Conservation (phyloP, 768 basidiomycete species). For the Agaricus bisporus region DNA sequence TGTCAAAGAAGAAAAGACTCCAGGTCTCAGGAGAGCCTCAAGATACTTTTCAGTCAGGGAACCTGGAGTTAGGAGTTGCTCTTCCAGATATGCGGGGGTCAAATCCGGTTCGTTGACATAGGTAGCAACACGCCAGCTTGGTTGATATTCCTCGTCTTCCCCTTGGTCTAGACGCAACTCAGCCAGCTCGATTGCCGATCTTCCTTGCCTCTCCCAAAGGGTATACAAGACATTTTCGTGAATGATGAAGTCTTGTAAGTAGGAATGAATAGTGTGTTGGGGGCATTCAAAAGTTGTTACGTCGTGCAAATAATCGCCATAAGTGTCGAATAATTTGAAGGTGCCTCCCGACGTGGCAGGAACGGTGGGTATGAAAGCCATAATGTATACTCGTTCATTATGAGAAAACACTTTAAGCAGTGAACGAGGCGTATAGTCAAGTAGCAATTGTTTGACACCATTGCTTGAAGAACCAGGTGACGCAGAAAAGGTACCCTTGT, state of each 20-base stretch:
- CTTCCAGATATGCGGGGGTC: constrained; percentile 85
- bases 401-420: constrained; percentile 61
- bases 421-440: constrained; percentile 56
- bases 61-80: constrained; percentile 63
- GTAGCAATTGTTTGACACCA: constrained; percentile 32
- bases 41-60: constrained; percentile 78
- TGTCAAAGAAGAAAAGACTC: constrained; percentile 79
- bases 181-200: constrained; percentile 59
- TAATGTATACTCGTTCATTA: constrained; percentile 46
- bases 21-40: constrained; percentile 78
- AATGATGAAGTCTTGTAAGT: constrained; percentile 73
- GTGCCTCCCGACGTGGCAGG: constrained; percentile 68
- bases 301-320: constrained; percentile 54
- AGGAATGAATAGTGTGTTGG: constrained; percentile 53
- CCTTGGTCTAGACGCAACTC: constrained; percentile 36
- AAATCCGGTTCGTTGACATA: constrained; percentile 71
- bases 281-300: constrained; percentile 57
- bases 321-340: constrained; percentile 61
- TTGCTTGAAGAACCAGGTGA: constrained; percentile 13
- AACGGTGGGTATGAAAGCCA: constrained; percentile 70
- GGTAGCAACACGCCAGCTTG: constrained; percentile 47
- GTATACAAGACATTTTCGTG: constrained; percentile 52
- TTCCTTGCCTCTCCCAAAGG: constrained; percentile 79
- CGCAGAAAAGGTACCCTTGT: constrained; percentile 15
- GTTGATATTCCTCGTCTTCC: constrained; percentile 21